Conservation (phyloP, 805 yeast genomes). For the Ogataea corticis region DNA sequence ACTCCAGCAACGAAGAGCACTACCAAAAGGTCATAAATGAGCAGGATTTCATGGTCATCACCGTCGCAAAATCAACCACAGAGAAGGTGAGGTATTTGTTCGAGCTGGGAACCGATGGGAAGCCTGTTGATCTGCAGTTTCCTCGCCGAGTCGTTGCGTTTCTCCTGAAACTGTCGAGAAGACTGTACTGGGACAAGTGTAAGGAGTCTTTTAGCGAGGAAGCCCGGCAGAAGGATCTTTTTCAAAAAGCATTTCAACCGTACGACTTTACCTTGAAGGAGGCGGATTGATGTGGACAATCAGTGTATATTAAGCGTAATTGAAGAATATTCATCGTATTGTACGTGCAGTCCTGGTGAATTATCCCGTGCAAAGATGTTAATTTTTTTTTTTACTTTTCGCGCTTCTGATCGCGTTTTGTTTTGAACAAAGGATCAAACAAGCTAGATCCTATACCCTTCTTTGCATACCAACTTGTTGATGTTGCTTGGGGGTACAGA, state of each 20-base stretch:
- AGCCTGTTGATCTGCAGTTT: constrained; percentile 69
- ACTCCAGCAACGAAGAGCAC: constrained; percentile 20
- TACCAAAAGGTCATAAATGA: constrained; percentile 29
- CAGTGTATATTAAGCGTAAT: not conserved
- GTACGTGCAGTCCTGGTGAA: too few relatives aligned
- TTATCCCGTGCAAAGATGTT: constrained; percentile 1
- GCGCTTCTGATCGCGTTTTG: constrained; percentile 9
- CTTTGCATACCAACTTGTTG: too few relatives aligned
- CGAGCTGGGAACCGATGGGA: constrained; percentile 28
- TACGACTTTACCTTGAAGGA: constrained; percentile 52
- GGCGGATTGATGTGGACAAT: not conserved
- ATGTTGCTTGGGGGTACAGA: too few relatives aligned
- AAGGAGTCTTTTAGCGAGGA: constrained; percentile 65
- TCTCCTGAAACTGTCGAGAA: constrained; percentile 57
- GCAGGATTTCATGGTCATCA: constrained; percentile 41
- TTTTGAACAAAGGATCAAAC: not conserved
- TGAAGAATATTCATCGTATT: too few relatives aligned
- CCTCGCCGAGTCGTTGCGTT: constrained; percentile 79
- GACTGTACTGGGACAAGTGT: constrained; percentile 79
- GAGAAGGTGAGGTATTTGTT: constrained; percentile 24
- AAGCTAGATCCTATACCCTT: too few relatives aligned
- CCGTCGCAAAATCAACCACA: constrained; percentile 17
- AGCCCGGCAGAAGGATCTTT: constrained; percentile 57
- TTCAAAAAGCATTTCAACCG: constrained; percentile 54
- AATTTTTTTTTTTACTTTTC: not conserved